Evolutionary conservation across 202 grass and related monocot species (phyloP).

Genomic region (Carex arenaria): DNA sequence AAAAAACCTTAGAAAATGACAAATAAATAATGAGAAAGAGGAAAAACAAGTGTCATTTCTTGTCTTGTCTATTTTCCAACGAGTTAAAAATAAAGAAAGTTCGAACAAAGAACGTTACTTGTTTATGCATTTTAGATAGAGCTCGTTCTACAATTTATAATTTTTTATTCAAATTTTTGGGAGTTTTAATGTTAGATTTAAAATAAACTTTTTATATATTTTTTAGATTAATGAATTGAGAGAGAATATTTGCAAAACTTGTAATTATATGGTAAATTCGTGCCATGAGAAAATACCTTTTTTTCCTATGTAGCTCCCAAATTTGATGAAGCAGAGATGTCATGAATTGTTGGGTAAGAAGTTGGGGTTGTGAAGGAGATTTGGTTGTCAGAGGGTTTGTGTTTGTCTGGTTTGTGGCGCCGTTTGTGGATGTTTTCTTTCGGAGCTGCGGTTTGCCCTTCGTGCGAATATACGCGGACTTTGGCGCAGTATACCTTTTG

Average conservation of each 20-base stretch:
- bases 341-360: not conserved
- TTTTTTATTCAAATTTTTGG: no score
- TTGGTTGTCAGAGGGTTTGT: not conserved
- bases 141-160: no score
- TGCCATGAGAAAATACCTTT: no score
- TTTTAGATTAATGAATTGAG: not conserved
- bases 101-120: no score
- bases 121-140: no score
- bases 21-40: not conserved
- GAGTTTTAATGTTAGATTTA: no score
- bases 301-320: not conserved
- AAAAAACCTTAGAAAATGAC: no score
- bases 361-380: not conserved
- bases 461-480: slow-evolving; percentile 21
- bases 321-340: no score
- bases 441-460: slow-evolving; percentile 14
- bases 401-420: slow-evolving; percentile 2
- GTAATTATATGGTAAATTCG: no score
- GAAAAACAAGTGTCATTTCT: not conserved
- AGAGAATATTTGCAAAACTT: not conserved
- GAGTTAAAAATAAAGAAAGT: no score
- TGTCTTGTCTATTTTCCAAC: not conserved
- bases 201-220: not conserved
- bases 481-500: slow-evolving; percentile 22
- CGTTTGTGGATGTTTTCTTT: slow-evolving; percentile 18